Evolutionary conservation across 2,329 filamentous ascomycete species (phyloP), one percentile per base, ranked within the genome.

Genomic region (Trichoderma hamatum): DNA sequence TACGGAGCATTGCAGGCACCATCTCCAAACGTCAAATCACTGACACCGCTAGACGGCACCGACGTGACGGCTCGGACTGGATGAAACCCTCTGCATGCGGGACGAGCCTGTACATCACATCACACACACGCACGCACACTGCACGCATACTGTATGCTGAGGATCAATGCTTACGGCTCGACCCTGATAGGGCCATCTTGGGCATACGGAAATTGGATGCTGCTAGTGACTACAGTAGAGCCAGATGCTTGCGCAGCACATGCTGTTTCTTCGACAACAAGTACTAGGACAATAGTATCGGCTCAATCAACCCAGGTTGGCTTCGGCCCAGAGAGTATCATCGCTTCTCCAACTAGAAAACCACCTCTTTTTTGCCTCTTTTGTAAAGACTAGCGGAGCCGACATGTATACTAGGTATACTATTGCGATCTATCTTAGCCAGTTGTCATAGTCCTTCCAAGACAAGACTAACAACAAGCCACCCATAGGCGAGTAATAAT

Each of bases 21-120:
- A 32, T 54, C 49, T 9, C 61, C 32, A 64, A 30, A 28, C 58
- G 58, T 21, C 39, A 61, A 39, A 21, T 24, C 55, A 39, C 39
- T 32, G 30, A 52, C 60, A 64, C 46, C 28, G 46, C 61, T 58
- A 30, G 26, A 49, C 43, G 28, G 26, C 63, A 66, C 52, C 63
- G 49, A 36, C 56, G 56, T 59, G 56, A 59, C 34, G 56, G 56
- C 21, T 59, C 56, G 63, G 26, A 19, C 32, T 66, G 63, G 39
- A 58, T 66, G 63, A 51, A 58, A 66, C 63, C 63, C 63, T 66
- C 36, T 54, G 39, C 63, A 66, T 66, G 63, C 54, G 63, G 63
- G 39, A 56, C 16, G 52, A 66, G 63, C 63, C 52, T 58, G 62
- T 32, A 21, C 16, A 49, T 66, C 54, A 58, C 63, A 66, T 36